These are phyloP conservation scores for Phyllosticta paracitricarpa DNA, from an alignment of 2,329 filamentous ascomycete species.

Conservation along the genomic window DNA sequence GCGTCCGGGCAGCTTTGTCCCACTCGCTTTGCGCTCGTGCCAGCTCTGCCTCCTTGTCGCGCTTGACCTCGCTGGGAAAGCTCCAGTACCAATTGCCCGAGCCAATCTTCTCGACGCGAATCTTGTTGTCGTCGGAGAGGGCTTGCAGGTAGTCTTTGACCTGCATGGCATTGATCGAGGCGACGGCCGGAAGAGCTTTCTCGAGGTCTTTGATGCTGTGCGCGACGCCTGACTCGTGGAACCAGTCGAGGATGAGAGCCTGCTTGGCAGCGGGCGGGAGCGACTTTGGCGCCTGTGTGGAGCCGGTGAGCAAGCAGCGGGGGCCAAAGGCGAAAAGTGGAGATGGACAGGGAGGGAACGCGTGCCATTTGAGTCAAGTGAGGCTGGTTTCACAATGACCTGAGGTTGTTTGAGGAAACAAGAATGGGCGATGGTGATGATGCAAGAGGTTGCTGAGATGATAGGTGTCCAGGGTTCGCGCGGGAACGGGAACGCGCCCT, in stretches of 20 bases:
- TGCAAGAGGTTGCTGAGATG: not conserved
- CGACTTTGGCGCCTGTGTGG: constrained; percentile 41
- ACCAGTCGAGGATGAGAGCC: constrained; percentile 47
- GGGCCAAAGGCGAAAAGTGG: not conserved
- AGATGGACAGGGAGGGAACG: not conserved
- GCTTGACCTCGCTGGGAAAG: constrained; percentile 50
- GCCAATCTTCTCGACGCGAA: constrained; percentile 60
- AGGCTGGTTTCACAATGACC: not conserved
- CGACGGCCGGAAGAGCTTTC: constrained; percentile 50
- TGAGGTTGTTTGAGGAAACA: not conserved
- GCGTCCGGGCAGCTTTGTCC: constrained; percentile 25
- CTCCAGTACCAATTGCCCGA: constrained; percentile 65
- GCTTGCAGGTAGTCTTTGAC: constrained; percentile 58
- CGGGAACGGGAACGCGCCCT: not conserved
- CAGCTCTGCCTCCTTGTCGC: constrained; percentile 31
- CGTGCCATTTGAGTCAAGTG: not conserved
- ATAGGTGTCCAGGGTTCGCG: not conserved
- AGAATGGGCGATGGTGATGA: not conserved
- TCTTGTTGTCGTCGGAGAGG: constrained; percentile 50
- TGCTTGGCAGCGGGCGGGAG: constrained; percentile 49
- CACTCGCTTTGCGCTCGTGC: constrained; percentile 28
- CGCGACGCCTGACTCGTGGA: constrained; percentile 50
- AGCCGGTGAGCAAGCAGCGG: not conserved
- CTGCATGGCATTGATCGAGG: constrained; percentile 55
- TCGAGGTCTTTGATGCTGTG: constrained; percentile 60